These are phyloP conservation scores for Alternaria gaisen DNA, from an alignment of 2,329 filamentous ascomycete species.

Conservation along the genomic window DNA sequence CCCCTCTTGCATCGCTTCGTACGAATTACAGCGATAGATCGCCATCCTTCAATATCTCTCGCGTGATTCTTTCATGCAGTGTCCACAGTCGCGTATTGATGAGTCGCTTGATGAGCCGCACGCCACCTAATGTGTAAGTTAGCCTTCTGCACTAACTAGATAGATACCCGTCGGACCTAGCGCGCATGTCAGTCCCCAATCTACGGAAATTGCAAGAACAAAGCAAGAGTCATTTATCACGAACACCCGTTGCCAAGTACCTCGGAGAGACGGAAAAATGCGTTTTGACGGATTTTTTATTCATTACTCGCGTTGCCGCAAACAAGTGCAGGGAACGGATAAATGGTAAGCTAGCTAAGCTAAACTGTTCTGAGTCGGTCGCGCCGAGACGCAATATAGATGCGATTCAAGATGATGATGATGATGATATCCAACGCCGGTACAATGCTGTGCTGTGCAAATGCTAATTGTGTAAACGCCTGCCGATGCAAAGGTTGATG, in stretches of 20 bases:
- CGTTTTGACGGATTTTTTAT: constrained; percentile 8
- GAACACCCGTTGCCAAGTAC: constrained; percentile 16
- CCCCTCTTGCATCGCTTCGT: background rate
- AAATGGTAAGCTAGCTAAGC: constrained; percentile 5
- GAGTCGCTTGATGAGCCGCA: constrained; percentile 9
- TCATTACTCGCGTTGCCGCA: constrained; percentile 23
- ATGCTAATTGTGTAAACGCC: constrained; percentile 18
- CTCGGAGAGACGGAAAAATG: constrained; percentile 2
- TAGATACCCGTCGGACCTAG: constrained; percentile 24
- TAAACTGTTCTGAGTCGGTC: constrained; percentile 5
- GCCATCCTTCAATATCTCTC: background rate
- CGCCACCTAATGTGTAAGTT: background rate
- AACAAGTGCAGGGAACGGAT: constrained; percentile 1
- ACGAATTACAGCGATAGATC: background rate
- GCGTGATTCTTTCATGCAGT: background rate
- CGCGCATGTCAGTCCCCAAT: constrained; percentile 9
- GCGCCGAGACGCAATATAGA: constrained; percentile 11
- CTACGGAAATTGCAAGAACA: constrained; percentile 21
- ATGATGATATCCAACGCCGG: constrained; percentile 16
- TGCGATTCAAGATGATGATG: constrained; percentile 6
- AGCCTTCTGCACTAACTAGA: constrained; percentile 1
- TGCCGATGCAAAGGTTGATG: constrained; percentile 11
- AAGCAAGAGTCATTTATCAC: constrained; percentile 2
- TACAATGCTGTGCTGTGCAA: constrained; percentile 18
- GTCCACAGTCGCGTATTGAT: constrained; percentile 6